Conservation (phyloP, 2,329 filamentous ascomycete genomes). For the Reticulascus tulasneorum region DNA sequence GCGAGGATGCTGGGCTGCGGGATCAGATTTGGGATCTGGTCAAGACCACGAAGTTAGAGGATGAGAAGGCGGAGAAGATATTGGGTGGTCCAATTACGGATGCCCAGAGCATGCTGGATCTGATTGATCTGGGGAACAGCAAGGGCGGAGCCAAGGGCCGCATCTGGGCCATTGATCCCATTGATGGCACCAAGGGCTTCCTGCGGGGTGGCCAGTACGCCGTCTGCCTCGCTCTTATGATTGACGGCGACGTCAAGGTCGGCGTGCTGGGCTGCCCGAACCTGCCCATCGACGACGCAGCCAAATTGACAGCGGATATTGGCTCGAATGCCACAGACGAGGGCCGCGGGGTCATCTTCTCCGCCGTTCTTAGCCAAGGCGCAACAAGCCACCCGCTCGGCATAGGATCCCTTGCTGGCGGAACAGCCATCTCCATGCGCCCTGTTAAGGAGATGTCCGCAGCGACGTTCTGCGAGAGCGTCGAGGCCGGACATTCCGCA, state of each 20-base stretch:
- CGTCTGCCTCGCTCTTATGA: conserved; percentile 86
- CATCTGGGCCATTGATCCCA: conserved; percentile 96
- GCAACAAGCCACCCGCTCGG: conserved; percentile 74
- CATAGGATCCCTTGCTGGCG: conserved; percentile 45
- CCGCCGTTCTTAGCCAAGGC: conserved; percentile 74
- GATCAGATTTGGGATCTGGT: conserved; percentile 78
- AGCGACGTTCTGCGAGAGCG: conserved; percentile 94
- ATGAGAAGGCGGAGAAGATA: conserved; percentile 59
- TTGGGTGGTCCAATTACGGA: conserved; percentile 67
- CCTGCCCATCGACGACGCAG: conserved; percentile 79
- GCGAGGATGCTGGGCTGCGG: conserved; percentile 64
- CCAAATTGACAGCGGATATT: conserved; percentile 65
- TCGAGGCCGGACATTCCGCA: conserved; percentile 87
- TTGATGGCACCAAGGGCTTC: conserved; percentile 97
- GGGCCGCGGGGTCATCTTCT: conserved; percentile 83
- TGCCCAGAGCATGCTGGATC: conserved; percentile 62
- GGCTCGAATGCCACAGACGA: conserved; percentile 71
- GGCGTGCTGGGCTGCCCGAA: conserved; percentile 96
- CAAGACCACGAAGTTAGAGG: conserved; percentile 63
- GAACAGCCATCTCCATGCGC: conserved; percentile 72
- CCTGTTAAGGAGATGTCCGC: conserved; percentile 67
- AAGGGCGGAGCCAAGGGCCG: conserved; percentile 69
- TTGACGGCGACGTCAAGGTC: conserved; percentile 89
- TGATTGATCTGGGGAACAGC: conserved; percentile 66
- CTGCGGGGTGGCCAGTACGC: conserved; percentile 95